Evolutionary conservation across 2,329 filamentous ascomycete species (phyloP).

Genomic region (Pseudocercospora eumusae): DNA sequence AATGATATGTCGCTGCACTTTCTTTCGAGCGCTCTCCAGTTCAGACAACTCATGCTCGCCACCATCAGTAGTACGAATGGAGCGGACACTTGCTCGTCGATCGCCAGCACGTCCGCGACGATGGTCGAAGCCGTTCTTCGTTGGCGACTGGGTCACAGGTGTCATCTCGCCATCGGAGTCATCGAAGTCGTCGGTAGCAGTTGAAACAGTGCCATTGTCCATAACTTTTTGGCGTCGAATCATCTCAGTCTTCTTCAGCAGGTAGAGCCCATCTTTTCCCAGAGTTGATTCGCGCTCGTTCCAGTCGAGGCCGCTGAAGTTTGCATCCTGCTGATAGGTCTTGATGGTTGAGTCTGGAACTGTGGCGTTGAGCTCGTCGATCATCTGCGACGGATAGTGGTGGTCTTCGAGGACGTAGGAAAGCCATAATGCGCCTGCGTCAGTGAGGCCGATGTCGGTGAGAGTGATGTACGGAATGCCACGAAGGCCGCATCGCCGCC

Average conservation of each 20-base stretch:
- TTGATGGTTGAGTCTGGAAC: constrained; percentile 36
- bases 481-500: constrained; percentile 42
- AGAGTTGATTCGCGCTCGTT: constrained; percentile 34
- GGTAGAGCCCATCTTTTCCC: constrained; percentile 37
- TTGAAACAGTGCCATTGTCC: constrained; percentile 19
- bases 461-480: constrained; percentile 46
- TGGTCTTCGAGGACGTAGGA: constrained; percentile 46
- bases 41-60: constrained; percentile 35
- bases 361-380: constrained; percentile 38
- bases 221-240: constrained; percentile 31
- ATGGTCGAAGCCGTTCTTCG: constrained; percentile 17
- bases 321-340: constrained; percentile 35
- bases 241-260: constrained; percentile 41
- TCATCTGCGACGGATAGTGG: constrained; percentile 42
- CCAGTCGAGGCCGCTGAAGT: constrained; percentile 42
- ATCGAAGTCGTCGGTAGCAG: constrained; percentile 8
- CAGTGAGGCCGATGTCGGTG: constrained; percentile 39
- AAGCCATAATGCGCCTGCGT: constrained; percentile 45
- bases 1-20: constrained; percentile 45
- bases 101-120: constrained; percentile 26
- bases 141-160: background rate
- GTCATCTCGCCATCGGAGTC: constrained; percentile 3
- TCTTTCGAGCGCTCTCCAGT: constrained; percentile 43
- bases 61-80: constrained; percentile 31
- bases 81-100: constrained; percentile 33